phyloP scores from a whole-genome alignment of 1,139 yeast genomes.

The Geotrichum macrosporum region DNA sequence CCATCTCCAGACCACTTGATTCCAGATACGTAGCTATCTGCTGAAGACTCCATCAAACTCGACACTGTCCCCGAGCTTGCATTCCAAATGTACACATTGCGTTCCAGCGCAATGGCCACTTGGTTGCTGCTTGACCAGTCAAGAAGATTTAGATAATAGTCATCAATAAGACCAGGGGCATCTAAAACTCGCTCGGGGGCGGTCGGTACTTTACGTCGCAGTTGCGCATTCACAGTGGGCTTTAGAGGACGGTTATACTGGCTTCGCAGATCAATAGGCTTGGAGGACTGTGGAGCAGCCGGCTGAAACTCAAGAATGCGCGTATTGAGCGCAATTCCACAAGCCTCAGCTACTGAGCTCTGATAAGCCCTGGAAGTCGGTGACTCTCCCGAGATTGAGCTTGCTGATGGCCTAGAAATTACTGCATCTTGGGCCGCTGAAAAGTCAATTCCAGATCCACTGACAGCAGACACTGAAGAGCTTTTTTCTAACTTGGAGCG shows the following conservation, averaged over 20 bases:
- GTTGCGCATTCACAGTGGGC: constrained; percentile 53
- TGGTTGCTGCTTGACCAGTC: constrained; percentile 85
- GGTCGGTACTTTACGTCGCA: constrained; percentile 66
- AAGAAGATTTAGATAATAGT: constrained; percentile 79
- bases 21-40: constrained; percentile 54
- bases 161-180: constrained; percentile 94
- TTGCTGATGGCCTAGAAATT: neutral
- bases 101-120: constrained; percentile 85
- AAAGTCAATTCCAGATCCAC: constrained; percentile 13
- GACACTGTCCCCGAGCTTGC: constrained; percentile 81
- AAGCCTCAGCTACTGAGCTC: constrained; percentile 87
- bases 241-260: constrained; percentile 42
- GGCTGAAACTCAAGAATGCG: constrained; percentile 86
- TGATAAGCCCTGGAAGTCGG: constrained; percentile 45
- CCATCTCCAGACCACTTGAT: constrained; percentile 93
- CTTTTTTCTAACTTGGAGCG: constrained; percentile 40
- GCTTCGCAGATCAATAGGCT: constrained; percentile 50
- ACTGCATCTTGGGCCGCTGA: constrained; percentile 1
- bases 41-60: constrained; percentile 54
- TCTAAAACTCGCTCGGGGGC: constrained; percentile 92
- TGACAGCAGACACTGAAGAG: constrained; percentile 9
- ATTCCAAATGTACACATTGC: constrained; percentile 86
- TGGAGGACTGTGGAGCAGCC: constrained; percentile 69
- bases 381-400: constrained; percentile 25
- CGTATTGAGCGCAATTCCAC: constrained; percentile 81